These are phyloP conservation scores for Neocatenulostroma microsporum DNA, from an alignment of 2,329 filamentous ascomycete genomes.

Conservation along the genomic window DNA sequence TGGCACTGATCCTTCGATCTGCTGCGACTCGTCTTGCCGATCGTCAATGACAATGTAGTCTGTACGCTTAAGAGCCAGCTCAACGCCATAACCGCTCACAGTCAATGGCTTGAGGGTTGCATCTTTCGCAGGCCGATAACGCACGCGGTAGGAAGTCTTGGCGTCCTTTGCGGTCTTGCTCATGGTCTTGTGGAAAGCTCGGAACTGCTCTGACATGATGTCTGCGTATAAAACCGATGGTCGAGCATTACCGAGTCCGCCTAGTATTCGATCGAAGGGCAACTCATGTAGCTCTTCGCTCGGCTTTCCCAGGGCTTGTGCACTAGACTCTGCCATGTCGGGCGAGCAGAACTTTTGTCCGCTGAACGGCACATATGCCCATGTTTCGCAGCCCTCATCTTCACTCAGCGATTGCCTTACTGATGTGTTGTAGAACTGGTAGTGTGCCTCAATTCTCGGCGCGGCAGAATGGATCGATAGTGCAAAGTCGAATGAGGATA, in stretches of 20 bases:
- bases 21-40: conserved; percentile 50
- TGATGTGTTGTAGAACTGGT: conserved; percentile 88
- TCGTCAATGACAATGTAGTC: conserved; percentile 99
- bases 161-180: conserved; percentile 62
- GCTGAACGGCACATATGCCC: conserved; percentile 59
- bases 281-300: conserved; percentile 40
- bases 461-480: conserved; percentile 80
- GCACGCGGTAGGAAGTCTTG: conserved; percentile 72
- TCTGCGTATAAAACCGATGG: conserved; percentile 81
- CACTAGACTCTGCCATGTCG: conserved; percentile 49
- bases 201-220: conserved; percentile 67
- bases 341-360: conserved; percentile 76
- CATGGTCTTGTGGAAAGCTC: conserved; percentile 65
- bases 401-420: conserved; percentile 65
- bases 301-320: conserved; percentile 22
- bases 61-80: conserved; percentile 83
- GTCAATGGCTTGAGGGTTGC: conserved; percentile 54
- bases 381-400: conserved; percentile 61
- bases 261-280: conserved; percentile 75
- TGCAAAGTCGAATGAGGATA: conserved; percentile 87
- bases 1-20: conserved; percentile 32
- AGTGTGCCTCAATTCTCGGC: conserved; percentile 88
- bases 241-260: conserved; percentile 47
- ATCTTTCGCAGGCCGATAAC: conserved; percentile 60
- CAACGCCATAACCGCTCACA: conserved; percentile 88